These are phyloP conservation scores for Chaetomium strumarium DNA, from an alignment of 2,329 filamentous ascomycete species.

Conservation along the genomic window DNA sequence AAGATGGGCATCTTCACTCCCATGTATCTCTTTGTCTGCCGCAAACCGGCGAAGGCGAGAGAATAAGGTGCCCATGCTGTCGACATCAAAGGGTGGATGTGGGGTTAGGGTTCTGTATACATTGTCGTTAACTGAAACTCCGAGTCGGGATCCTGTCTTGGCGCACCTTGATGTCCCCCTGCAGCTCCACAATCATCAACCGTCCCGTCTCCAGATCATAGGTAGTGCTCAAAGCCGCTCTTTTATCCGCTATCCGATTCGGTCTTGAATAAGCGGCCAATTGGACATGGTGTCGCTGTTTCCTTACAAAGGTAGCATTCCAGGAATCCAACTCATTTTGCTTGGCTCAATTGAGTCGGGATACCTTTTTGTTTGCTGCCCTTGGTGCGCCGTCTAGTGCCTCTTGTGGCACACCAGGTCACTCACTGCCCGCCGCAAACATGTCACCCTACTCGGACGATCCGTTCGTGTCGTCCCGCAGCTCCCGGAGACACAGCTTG, in stretches of 20 bases:
- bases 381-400: constrained; percentile 5
- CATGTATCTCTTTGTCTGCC: constrained; percentile 18
- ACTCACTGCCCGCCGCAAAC: constrained; percentile 5
- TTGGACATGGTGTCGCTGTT: constrained; percentile 18
- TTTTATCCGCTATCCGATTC: constrained; percentile 16
- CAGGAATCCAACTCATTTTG: constrained; percentile 6
- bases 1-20: constrained; percentile 18
- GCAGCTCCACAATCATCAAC: background rate
- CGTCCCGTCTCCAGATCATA: background rate
- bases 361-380: constrained; percentile 5
- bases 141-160: no score
- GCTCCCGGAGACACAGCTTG: constrained; percentile 6
- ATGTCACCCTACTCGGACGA: constrained; percentile 22
- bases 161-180: constrained; percentile 8
- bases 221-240: constrained; percentile 7
- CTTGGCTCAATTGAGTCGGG: constrained; percentile 7
- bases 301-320: constrained; percentile 15
- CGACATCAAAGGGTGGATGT: no score
- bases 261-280: constrained; percentile 22
- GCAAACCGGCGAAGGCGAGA: constrained; percentile 7
- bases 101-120: no score
- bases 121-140: no score
- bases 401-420: background rate
- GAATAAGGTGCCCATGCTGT: no score
- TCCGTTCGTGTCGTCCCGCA: constrained; percentile 11